A percentile compares a stretch with the other conserved stretches of the same genome.
These are phyloP conservation scores for Vaccinium myrtillus DNA, from an alignment of 148 eudicot species.

Conservation along the genomic window DNA sequence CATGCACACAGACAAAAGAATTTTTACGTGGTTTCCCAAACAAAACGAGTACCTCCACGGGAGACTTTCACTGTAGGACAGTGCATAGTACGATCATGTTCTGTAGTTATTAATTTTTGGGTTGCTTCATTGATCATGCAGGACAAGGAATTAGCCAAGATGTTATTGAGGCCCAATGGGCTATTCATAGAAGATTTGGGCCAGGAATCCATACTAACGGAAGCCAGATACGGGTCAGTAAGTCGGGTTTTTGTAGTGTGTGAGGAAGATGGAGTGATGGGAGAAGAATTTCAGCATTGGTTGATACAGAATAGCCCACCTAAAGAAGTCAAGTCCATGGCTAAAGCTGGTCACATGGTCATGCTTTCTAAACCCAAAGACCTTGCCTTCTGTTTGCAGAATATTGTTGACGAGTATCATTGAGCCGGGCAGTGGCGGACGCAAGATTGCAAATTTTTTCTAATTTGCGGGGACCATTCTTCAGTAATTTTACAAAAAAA, in stretches of 20 bases:
- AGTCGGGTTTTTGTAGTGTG: constrained; percentile 24
- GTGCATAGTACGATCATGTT: too few relatives aligned
- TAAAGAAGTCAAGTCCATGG: constrained; percentile 18
- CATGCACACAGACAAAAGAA: too few relatives aligned
- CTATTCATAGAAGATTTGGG: constrained; percentile 25
- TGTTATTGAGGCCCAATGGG: constrained; percentile 12
- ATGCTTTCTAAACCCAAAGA: constrained; percentile 31
- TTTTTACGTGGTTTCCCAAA: too few relatives aligned
- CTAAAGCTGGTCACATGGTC: constrained; percentile 33
- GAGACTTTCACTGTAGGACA: too few relatives aligned
- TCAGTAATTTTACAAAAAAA: too few relatives aligned
- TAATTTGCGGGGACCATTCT: too few relatives aligned
- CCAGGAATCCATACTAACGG: not conserved
- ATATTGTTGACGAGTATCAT: constrained; percentile 8
- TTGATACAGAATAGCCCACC: constrained; percentile 24
- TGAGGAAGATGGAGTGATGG: constrained; percentile 29
- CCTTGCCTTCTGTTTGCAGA: constrained; percentile 17
- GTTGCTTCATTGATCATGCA: constrained; percentile 4
- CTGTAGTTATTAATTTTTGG: too few relatives aligned
- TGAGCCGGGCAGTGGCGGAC: not conserved
- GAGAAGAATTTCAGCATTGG: constrained; percentile 21
- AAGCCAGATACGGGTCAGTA: constrained; percentile 27
- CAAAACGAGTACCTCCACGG: too few relatives aligned
- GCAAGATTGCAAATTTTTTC: too few relatives aligned
- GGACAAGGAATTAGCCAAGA: constrained; percentile 35